Evolutionary conservation across 2,329 filamentous ascomycete genomes (phyloP), one percentile per base, ranked within the genome.

Genomic region (Apiospora pterosperma): DNA sequence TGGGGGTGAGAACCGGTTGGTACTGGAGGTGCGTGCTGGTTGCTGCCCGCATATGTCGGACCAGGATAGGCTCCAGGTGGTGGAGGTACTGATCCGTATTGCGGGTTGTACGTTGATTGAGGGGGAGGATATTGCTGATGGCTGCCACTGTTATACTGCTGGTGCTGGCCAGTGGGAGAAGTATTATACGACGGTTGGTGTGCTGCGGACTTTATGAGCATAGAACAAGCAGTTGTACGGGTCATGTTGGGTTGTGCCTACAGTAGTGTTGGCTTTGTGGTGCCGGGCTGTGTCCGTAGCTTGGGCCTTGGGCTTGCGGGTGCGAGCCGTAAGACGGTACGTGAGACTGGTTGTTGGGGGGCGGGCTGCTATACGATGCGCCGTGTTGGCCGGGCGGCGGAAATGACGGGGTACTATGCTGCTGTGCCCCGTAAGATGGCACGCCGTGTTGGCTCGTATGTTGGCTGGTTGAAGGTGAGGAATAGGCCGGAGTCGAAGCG

Each of bases 41-140:
- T 63, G 34, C 52, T 42, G 25, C 61, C 60, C n/a, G 69, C 67
- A 41, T 76, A 76, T n/a, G 73, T 65, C 59, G 71, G 69, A 4
- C 70, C 70, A 34, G 71, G 63, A 42, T 75, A 75, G 28, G 65
- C 70, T 28, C 65, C 67, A 25, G 72, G 63, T 42, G 73, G 70
- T 42, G 74, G 69, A 11, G 73, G 70, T 38, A 71, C 68, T 63
- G 58, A 72, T 63, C 66, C 72, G 64, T 72, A 73, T 36, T 68
- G 63, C 23, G 59, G 69, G 62, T 64, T 69, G 63, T 73, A 76
- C 34, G 70, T 70, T 25, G 71, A 70, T 16, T 72, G 70, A 38
- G 74, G 73, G 21, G 70, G 70, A 11, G 70, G 71, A 44, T 77
- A 76, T 62, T 74, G 72, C 60, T 72, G 72, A 41, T 76, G 72